phyloP scores from a whole-genome alignment of 2,329 filamentous ascomycete genomes.

The Stagonosporopsis cucurbitacearum region DNA sequence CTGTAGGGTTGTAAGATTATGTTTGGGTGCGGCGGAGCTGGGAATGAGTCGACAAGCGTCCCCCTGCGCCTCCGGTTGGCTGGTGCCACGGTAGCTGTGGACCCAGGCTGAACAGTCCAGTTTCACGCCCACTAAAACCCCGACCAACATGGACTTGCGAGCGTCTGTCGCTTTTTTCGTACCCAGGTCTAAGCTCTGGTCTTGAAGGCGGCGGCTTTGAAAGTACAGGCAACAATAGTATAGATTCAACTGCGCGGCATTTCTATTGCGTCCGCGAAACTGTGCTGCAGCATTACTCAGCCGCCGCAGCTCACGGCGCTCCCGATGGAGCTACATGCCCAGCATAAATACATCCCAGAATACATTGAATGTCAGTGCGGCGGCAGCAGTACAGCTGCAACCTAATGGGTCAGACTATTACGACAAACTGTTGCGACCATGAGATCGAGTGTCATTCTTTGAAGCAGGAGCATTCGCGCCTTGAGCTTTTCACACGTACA shows the following conservation, averaged over 20 bases:
- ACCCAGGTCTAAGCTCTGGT: too few relatives aligned
- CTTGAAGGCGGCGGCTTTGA: too few relatives aligned
- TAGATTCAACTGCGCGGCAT: too few relatives aligned
- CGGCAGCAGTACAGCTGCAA: background rate
- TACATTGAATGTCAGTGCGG: background rate
- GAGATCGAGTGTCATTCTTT: too few relatives aligned
- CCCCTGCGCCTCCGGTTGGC: constrained; percentile 21
- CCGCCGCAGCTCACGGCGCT: background rate
- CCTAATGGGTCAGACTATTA: background rate
- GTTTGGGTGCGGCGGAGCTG: constrained; percentile 15
- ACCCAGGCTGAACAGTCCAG: background rate
- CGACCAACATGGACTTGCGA: background rate
- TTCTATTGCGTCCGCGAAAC: background rate
- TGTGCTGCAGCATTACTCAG: constrained; percentile 8
- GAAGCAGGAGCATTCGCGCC: too few relatives aligned
- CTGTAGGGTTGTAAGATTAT: constrained; percentile 14
- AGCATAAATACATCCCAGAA: background rate
- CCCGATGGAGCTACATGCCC: background rate
- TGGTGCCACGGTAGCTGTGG: too few relatives aligned
- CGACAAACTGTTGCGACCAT: too few relatives aligned
- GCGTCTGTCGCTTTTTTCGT: background rate
- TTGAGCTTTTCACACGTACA: too few relatives aligned
- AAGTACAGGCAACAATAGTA: too few relatives aligned
- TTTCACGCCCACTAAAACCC: background rate
- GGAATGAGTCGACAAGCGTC: constrained; percentile 17